A percentile compares a stretch with the other conserved stretches of the same genome.
These are phyloP conservation scores for Gossypium sturtianum DNA, from an alignment of 345 rosid species.

Conservation along the genomic window DNA sequence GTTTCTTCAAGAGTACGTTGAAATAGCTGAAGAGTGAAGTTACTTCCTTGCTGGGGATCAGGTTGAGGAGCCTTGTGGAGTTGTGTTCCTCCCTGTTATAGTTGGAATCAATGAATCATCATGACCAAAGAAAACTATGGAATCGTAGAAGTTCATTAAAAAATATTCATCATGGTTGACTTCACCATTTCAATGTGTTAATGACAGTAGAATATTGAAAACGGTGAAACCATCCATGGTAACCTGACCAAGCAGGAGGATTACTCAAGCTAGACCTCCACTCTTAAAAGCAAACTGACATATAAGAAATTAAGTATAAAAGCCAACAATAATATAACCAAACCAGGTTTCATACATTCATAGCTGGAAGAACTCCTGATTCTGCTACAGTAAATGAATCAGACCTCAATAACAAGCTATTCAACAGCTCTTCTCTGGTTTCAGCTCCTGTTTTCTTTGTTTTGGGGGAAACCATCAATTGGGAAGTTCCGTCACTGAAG, in stretches of 20 bases:
- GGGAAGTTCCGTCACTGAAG: conserved; percentile 58
- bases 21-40: conserved; percentile 81
- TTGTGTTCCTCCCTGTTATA: conserved; percentile 65
- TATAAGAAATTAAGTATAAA: background rate
- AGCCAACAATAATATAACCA: conserved; percentile 9
- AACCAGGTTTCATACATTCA: conserved; percentile 50
- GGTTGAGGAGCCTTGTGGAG: conserved; percentile 36
- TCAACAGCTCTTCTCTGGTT: conserved; percentile 66
- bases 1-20: conserved; percentile 88
- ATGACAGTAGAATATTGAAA: background rate
- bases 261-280: background rate
- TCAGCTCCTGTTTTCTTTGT: conserved; percentile 88
- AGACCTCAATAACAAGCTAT: conserved; percentile 54
- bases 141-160: background rate
- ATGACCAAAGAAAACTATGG: background rate
- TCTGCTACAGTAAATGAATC: conserved; percentile 45
- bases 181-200: background rate
- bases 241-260: conserved; percentile 8
- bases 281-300: background rate
- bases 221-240: conserved; percentile 1
- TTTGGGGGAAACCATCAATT: conserved; percentile 64
- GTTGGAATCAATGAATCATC: conserved; percentile 11
- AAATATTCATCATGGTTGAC: background rate
- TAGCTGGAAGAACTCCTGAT: conserved; percentile 36
- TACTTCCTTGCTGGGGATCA: conserved; percentile 70